Evolutionary conservation across 257 asterid species (phyloP), one percentile per base, ranked within the genome.

Genomic region (Rauvolfia tetraphylla): DNA sequence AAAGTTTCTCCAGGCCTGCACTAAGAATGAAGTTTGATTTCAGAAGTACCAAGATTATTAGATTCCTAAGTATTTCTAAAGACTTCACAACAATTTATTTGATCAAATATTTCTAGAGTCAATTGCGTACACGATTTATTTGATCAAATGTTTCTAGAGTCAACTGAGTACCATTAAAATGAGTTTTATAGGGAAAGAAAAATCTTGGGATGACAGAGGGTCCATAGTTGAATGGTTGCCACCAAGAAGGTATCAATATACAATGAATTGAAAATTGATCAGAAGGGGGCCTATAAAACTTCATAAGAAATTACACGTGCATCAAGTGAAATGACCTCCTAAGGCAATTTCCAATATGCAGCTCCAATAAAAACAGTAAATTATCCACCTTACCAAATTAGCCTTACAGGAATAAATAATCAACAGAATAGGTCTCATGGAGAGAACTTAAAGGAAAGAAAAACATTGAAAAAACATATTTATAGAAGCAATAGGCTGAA

Each of bases 1-100:
- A 83, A 44, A 91, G 93, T 25, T 86, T 88, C 85, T 93, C 97
- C 56, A 62, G 22, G 74, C 89, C 98, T 90, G 90, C 87, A 79
- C 27, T 27, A 71, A 76, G 76, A 76, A 70, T 56, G 63, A 14
- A 57, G 9, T 4, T 27, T 33, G 36, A 71, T 51, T 46, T 34
- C 33, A 41, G 58, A 9, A 54, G 51, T 46, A 0, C 4, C 71
- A 41, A 12, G 33, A 2, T 2, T 46, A 46, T 3, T 18, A 13
- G 25, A 13, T 42, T 48, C 58, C 36, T 49, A 46, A 46, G 14
- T 46, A 46, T 46, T 46, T 46, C 14, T 46, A 7, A 46, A 3
- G 1, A 46, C 1, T 46, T 11, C 51, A 46, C 51, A 46, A 46
- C 10, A 1, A 46, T 46, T 1, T 11, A 46, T 46, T 46, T 46